These are phyloP conservation scores for Arthromyces matolae DNA, from an alignment of 768 basidiomycete genomes.

Conservation along the genomic window DNA sequence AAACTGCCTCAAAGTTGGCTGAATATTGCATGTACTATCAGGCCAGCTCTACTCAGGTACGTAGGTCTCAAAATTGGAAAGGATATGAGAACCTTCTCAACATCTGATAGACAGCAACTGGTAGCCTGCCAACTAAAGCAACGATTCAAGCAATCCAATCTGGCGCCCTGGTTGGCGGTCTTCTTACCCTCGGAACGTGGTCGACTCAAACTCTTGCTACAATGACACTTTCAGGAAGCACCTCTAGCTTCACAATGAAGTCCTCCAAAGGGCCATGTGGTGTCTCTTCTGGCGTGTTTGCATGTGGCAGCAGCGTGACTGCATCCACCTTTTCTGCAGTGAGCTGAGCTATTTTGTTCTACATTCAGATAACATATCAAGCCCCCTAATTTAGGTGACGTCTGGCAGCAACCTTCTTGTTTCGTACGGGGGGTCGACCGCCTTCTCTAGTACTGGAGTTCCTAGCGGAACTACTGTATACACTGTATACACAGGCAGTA, in stretches of 20 bases:
- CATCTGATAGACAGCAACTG: constrained; percentile 10
- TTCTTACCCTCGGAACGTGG: constrained; percentile 56
- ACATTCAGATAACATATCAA: constrained; percentile 2
- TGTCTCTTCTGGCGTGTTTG: constrained; percentile 40
- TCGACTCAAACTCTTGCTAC: constrained; percentile 60
- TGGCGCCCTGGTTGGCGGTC: constrained; percentile 41
- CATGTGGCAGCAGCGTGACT: constrained; percentile 50
- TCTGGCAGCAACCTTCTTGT: constrained; percentile 47
- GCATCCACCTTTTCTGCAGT: constrained; percentile 51
- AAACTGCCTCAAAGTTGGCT: no score
- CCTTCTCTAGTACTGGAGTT: constrained; percentile 45
- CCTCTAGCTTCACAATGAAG: constrained; percentile 51
- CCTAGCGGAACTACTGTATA: constrained; percentile 49
- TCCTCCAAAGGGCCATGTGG: constrained; percentile 59
- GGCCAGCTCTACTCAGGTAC: constrained; percentile 16
- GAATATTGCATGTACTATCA: background rate
- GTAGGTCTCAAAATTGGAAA: no score
- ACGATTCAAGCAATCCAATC: constrained; percentile 40
- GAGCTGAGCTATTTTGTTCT: constrained; percentile 19
- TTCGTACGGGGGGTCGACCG: constrained; percentile 45
- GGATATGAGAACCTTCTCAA: background rate
- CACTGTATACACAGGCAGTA: constrained; percentile 35
- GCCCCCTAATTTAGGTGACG: constrained; percentile 31
- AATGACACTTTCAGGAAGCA: constrained; percentile 44
- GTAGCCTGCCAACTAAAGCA: constrained; percentile 41